These are phyloP conservation scores for Mycotypha africana DNA, from an alignment of 371 early-diverging fungal genomes.

Conservation along the genomic window DNA sequence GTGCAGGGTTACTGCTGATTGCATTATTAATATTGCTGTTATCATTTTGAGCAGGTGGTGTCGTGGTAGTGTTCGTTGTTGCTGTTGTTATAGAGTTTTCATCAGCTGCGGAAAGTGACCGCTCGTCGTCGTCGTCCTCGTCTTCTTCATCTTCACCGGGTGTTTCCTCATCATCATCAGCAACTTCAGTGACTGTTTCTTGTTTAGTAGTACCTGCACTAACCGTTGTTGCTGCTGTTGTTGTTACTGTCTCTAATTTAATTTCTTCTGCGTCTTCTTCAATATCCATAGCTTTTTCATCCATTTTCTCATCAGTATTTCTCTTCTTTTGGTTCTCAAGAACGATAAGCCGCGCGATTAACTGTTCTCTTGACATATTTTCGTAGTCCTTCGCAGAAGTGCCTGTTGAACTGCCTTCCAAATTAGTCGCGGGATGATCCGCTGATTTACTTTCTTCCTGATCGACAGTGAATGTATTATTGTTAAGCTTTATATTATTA, in stretches of 20 bases:
- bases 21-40: background rate
- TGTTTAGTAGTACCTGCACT: background rate
- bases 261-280: slow-evolving; percentile 12
- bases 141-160: slow-evolving; percentile 23
- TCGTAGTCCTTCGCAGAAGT: slow-evolving; percentile 15
- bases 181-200: background rate
- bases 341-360: slow-evolving; percentile 16
- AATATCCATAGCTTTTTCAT: background rate
- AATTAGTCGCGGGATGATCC: too few species aligned
- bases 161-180: slow-evolving; percentile 13
- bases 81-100: too few species aligned
- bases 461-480: too few species aligned
- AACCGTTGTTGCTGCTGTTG: background rate
- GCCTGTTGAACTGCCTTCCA: too few species aligned
- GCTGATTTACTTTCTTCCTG: too few species aligned
- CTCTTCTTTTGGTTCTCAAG: slow-evolving; percentile 12
- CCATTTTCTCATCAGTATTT: background rate
- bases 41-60: too few species aligned
- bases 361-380: slow-evolving; percentile 17
- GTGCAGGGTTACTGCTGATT: background rate
- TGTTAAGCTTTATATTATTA: background rate
- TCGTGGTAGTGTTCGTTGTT: too few species aligned
- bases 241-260: slow-evolving; percentile 5
- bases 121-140: slow-evolving; percentile 4
- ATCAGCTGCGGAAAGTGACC: too few species aligned